These are phyloP conservation scores for Gryganskiella cystojenkinii DNA, from an alignment of 192 early-diverging fungal genomes.

Conservation along the genomic window DNA sequence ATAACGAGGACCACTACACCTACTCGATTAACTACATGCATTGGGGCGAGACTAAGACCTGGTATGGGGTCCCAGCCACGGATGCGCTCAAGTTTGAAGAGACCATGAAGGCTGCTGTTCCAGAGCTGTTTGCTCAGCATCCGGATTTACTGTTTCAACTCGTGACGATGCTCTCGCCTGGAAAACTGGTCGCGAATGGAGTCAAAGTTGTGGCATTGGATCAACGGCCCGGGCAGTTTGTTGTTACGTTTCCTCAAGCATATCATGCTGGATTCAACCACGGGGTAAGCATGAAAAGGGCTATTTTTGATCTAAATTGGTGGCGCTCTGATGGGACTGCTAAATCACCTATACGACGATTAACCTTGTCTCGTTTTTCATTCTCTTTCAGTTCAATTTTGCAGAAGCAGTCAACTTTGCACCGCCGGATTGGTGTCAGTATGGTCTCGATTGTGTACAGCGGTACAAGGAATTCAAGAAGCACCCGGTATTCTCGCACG, in stretches of 20 bases:
- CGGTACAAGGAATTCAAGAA: constrained; percentile 84
- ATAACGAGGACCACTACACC: constrained; percentile 96
- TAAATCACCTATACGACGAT: background rate
- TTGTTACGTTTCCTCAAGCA: constrained; percentile 93
- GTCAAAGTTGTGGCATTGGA: constrained; percentile 83
- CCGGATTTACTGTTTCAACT: constrained; percentile 94
- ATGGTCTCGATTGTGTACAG: constrained; percentile 79
- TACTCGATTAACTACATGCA: constrained; percentile 99
- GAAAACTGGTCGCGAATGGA: constrained; percentile 69
- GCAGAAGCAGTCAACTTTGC: constrained; percentile 99
- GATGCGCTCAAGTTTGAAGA: constrained; percentile 87
- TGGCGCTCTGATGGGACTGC: background rate
- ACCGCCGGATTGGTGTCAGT: constrained; percentile 88
- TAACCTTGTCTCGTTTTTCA: background rate
- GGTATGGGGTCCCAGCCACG: constrained; percentile 93
- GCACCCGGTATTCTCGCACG: constrained; percentile 94
- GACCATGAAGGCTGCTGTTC: constrained; percentile 80
- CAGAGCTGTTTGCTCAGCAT: constrained; percentile 89
- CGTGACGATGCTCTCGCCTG: constrained; percentile 91
- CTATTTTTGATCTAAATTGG: constrained; percentile 69
- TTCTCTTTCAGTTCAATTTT: constrained; percentile 78
- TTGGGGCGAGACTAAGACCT: constrained; percentile 96
- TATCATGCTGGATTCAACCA: constrained; percentile 99
- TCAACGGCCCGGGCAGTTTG: constrained; percentile 95
- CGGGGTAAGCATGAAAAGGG: constrained; percentile 66